A percentile compares a stretch with the other conserved stretches of the same genome.
These are phyloP conservation scores for Phytomonas sp. DNA, from an alignment of 208 protist species.

Conservation along the genomic window DNA sequence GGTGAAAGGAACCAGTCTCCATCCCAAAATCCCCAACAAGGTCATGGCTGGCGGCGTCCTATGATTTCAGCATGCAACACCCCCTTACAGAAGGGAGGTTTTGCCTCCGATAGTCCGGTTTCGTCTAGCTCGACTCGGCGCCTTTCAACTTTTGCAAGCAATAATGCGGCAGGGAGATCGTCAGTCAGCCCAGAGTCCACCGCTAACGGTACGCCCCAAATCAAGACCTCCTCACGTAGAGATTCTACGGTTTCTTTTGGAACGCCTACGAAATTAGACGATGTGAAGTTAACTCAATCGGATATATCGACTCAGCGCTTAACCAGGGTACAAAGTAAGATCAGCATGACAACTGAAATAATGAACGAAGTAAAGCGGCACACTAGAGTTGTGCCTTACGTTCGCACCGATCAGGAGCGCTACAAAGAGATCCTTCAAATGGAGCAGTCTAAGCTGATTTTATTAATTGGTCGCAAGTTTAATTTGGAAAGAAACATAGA, in stretches of 20 bases:
- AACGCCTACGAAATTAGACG: not conserved
- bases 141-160: not conserved
- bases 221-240: not conserved
- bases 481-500: slow-evolving; percentile 54
- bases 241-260: not conserved
- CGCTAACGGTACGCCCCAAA: not conserved
- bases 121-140: not conserved
- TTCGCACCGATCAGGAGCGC: slow-evolving; percentile 37
- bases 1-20: not conserved
- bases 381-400: not conserved
- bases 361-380: slow-evolving; percentile 10
- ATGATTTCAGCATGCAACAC: not conserved
- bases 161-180: not conserved
- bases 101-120: not conserved
- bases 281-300: not conserved
- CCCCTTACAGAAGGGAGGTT: not conserved
- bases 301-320: slow-evolving; percentile 11
- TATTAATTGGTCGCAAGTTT: slow-evolving; percentile 63
- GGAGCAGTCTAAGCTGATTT: slow-evolving; percentile 60
- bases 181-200: not conserved
- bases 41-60: not conserved
- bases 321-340: slow-evolving; percentile 17
- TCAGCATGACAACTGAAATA: slow-evolving; percentile 24
- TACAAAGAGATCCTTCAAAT: slow-evolving; percentile 34
- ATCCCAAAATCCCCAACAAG: not conserved